A percentile compares a stretch with the other conserved stretches of the same genome.
Conservation (phyloP, 371 early-diverging fungal species). For the Basidiobolus meristosporus region DNA sequence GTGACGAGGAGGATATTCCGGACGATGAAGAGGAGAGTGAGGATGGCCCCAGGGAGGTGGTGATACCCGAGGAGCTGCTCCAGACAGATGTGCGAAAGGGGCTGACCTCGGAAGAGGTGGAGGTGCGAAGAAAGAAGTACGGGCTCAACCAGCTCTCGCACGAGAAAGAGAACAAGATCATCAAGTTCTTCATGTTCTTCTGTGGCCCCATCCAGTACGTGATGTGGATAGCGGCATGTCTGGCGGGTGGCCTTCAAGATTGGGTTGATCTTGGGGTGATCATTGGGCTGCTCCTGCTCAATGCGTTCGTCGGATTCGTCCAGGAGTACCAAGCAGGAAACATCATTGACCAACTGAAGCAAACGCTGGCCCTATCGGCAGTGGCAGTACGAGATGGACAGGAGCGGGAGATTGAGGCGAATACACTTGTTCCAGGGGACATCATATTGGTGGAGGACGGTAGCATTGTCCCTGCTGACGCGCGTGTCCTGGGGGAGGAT, state of each 20-base stretch:
- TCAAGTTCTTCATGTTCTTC: conserved; percentile 38
- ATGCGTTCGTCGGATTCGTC: conserved; percentile 73
- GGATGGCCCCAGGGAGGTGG: no score
- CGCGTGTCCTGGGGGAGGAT: conserved; percentile 63
- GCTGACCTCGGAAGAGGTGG: conserved; percentile 13
- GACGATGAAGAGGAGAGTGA: no score
- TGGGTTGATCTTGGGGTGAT: conserved; percentile 74
- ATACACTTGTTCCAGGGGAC: conserved; percentile 65
- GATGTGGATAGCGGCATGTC: conserved; percentile 21
- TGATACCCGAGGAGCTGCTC: no score
- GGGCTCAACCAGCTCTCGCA: conserved; percentile 28
- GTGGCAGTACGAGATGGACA: conserved; percentile 57
- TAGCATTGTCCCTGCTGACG: conserved; percentile 88
- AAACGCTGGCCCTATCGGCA: no score
- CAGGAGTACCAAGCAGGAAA: no score
- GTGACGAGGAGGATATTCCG: no score
- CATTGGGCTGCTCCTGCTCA: conserved; percentile 54
- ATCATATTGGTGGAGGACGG: conserved; percentile 74
- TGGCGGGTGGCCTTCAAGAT: conserved; percentile 35
- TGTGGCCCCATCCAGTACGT: no score
- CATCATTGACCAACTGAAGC: no score
- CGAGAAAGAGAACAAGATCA: conserved; percentile 29
- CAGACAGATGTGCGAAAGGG: conserved; percentile 16
- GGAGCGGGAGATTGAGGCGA: conserved; percentile 55
- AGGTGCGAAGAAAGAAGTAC: conserved; percentile 12